Conservation (phyloP, 2,329 filamentous ascomycete genomes). For the Aspergillus jensenii region DNA sequence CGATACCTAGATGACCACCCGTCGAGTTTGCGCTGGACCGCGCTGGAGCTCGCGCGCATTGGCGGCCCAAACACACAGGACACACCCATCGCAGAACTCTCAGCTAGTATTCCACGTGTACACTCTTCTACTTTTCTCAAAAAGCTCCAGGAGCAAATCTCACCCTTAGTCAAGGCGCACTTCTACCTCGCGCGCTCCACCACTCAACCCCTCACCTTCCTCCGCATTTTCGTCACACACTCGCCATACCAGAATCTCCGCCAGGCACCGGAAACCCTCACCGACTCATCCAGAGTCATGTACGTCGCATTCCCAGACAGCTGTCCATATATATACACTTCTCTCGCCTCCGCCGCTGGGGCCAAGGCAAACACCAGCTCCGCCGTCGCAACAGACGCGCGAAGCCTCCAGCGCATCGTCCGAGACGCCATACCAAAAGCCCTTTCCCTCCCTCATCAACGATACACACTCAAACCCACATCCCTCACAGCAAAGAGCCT, state of each 20-base stretch:
- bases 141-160: conserved; percentile 70
- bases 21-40: conserved; percentile 53
- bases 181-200: conserved; percentile 75
- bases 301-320: conserved; percentile 82
- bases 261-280: conserved; percentile 38
- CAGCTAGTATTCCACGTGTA: conserved; percentile 62
- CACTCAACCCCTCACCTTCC: conserved; percentile 62
- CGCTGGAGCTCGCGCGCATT: conserved; percentile 46
- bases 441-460: conserved; percentile 69
- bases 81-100: conserved; percentile 30
- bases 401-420: conserved; percentile 68
- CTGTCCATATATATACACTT: conserved; percentile 71
- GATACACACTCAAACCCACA: conserved; percentile 69
- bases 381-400: conserved; percentile 50
- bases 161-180: conserved; percentile 79
- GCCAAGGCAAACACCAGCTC: conserved; percentile 29
- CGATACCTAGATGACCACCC: conserved; percentile 56
- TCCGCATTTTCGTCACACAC: conserved; percentile 78
- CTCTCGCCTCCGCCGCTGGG: conserved; percentile 45
- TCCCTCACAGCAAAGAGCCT: conserved; percentile 71
- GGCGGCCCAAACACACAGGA: conserved; percentile 19
- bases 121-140: conserved; percentile 78
- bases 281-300: conserved; percentile 68
- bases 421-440: conserved; percentile 80
- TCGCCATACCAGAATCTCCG: conserved; percentile 69